These are phyloP conservation scores for Achlya hypogyna DNA, from an alignment of 352 stramenopile genomes.

Conservation along the genomic window DNA sequence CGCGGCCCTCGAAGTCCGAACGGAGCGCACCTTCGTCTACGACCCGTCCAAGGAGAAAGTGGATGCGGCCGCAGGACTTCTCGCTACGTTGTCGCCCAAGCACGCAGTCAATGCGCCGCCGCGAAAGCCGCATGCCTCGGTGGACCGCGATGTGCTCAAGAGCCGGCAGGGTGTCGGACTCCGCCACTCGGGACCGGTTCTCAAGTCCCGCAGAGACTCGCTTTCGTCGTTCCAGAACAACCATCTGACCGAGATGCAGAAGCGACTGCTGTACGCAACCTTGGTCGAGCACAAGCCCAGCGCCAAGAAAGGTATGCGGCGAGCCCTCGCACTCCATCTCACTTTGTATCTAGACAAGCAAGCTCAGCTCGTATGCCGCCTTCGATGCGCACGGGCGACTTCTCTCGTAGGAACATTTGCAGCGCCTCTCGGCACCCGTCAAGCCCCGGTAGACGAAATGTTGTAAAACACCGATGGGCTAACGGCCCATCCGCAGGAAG, in stretches of 20 bases:
- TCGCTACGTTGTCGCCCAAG: conserved; percentile 3
- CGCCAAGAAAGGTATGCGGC: background rate
- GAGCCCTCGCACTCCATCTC: background rate
- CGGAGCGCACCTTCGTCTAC: conserved; percentile 41
- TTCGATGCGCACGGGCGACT: conserved; percentile 25
- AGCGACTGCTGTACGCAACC: conserved; percentile 50
- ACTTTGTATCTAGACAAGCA: background rate
- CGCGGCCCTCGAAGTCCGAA: conserved; percentile 23
- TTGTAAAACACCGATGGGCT: conserved; percentile 36
- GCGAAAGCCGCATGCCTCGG: conserved; percentile 19
- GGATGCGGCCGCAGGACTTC: conserved; percentile 22
- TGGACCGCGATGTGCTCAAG: conserved; percentile 33
- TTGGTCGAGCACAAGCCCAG: conserved; percentile 26
- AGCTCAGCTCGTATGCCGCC: conserved; percentile 27
- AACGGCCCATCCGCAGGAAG: conserved; percentile 30
- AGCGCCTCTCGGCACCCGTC: background rate
- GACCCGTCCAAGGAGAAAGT: conserved; percentile 26
- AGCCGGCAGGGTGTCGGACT: conserved; percentile 24
- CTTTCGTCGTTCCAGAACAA: conserved; percentile 52
- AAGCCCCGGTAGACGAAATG: conserved; percentile 12
- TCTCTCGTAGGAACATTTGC: no score
- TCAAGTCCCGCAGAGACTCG: conserved; percentile 40
- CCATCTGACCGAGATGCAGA: conserved; percentile 48
- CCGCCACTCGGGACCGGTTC: conserved; percentile 22
- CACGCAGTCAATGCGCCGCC: background rate